Evolutionary conservation across 441 rosid genomes (phyloP).

Genomic region (Omphalea diandra): DNA sequence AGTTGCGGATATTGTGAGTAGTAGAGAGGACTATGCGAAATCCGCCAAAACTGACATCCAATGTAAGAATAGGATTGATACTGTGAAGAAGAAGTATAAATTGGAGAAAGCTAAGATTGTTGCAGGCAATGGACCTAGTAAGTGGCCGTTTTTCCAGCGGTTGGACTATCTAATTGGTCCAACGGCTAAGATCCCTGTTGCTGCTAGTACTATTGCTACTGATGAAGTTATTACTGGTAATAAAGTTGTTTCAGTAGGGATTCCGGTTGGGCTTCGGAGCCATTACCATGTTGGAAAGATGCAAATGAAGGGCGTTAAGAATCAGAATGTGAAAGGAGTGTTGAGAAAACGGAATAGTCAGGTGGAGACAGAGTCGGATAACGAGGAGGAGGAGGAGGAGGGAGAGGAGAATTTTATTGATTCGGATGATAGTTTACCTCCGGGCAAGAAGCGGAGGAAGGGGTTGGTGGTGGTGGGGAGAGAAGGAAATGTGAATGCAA

Average conservation of each 20-base stretch:
- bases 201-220: conserved; percentile 35
- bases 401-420: conserved; percentile 38
- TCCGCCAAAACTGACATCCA: conserved; percentile 89
- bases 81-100: conserved; percentile 92
- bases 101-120: conserved; percentile 76
- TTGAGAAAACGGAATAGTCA: conserved; percentile 39
- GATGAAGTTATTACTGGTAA: too few relatives aligned
- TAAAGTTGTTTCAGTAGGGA: conserved; percentile 49
- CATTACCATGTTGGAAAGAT: conserved; percentile 24
- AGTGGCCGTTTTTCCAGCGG: conserved; percentile 76
- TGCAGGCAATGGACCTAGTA: conserved; percentile 40
- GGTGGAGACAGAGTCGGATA: conserved; percentile 31
- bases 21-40: conserved; percentile 68
- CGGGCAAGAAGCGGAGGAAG: conserved; percentile 49
- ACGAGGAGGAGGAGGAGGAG: conserved; percentile 23
- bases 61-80: conserved; percentile 96
- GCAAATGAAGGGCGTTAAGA: conserved; percentile 36
- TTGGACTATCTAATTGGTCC: conserved; percentile 77
- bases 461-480: conserved; percentile 23
- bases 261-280: conserved; percentile 48
- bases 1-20: conserved; percentile 83
- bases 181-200: conserved; percentile 40
- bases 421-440: conserved; percentile 62
- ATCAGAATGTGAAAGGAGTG: conserved; percentile 39
- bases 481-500: conserved; percentile 27